phyloP scores from a whole-genome alignment of 225 moss, liverwort and hornwort species.

The Polytrichum formosum region DNA sequence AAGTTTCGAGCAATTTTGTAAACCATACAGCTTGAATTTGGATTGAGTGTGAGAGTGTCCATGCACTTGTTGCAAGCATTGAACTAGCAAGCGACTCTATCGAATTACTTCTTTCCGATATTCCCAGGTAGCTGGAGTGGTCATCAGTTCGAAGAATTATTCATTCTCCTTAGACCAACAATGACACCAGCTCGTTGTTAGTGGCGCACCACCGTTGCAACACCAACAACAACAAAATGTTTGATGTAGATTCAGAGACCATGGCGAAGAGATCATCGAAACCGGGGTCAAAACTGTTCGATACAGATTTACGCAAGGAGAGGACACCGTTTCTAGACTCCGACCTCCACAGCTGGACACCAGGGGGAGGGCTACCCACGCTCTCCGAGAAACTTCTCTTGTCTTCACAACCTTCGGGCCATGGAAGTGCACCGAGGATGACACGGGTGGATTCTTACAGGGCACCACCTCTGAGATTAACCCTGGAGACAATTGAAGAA shows the following conservation, averaged over 20 bases:
- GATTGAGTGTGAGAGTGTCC: too few relatives aligned
- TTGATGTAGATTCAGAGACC: background rate
- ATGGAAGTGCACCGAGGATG: conserved; percentile 18
- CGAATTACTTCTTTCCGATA: too few relatives aligned
- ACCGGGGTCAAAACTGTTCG: conserved; percentile 13
- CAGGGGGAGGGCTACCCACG: background rate
- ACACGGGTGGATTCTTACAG: conserved; percentile 36
- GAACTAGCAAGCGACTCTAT: too few relatives aligned
- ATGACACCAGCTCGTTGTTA: too few relatives aligned
- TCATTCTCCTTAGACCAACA: too few relatives aligned
- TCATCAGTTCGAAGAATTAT: too few relatives aligned
- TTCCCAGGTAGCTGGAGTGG: too few relatives aligned
- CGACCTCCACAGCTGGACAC: conserved; percentile 16
- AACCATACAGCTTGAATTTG: too few relatives aligned
- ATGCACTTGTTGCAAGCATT: too few relatives aligned
- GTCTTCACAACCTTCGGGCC: conserved; percentile 15
- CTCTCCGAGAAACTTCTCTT: conserved; percentile 12
- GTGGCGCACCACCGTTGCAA: too few relatives aligned
- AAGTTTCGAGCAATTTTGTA: too few relatives aligned
- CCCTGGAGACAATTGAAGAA: conserved; percentile 44
- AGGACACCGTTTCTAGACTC: conserved; percentile 11
- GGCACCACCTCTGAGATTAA: conserved; percentile 33
- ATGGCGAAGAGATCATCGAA: conserved; percentile 29
- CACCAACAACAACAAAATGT: too few relatives aligned
- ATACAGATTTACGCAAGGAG: conserved; percentile 29